Evolutionary conservation across 139 green algal species (phyloP).

Genomic region (Chlamydomonas applanata): DNA sequence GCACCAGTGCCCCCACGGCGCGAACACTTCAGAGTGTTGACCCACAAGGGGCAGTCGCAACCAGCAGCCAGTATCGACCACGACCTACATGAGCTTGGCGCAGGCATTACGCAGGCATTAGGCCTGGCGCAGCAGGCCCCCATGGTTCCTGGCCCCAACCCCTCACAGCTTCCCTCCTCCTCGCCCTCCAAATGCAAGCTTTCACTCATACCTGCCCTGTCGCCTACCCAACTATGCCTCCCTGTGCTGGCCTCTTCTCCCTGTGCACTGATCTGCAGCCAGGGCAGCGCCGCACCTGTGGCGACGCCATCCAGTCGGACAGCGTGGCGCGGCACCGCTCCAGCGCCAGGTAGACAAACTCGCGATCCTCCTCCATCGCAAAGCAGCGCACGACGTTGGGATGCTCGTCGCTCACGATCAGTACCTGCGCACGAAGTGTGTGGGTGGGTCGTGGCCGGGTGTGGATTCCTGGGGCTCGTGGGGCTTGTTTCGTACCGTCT

Average conservation of each 20-base stretch:
- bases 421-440: conserved; percentile 31
- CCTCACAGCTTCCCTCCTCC: not conserved
- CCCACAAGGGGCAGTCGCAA: too few relatives aligned
- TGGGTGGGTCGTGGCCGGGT: not conserved
- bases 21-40: too few relatives aligned
- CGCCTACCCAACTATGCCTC: too few relatives aligned
- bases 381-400: conserved; percentile 93
- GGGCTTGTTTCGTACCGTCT: too few relatives aligned
- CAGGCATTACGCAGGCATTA: not conserved
- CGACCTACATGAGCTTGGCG: too few relatives aligned
- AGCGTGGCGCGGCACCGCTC: conserved; percentile 74
- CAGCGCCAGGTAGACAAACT: conserved; percentile 98
- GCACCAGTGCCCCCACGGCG: too few relatives aligned
- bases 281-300: not conserved
- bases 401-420: conserved; percentile 94
- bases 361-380: conserved; percentile 93
- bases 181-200: not conserved
- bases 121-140: not conserved
- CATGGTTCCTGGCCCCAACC: not conserved
- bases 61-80: too few relatives aligned
- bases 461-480: too few relatives aligned
- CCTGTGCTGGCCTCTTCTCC: too few relatives aligned
- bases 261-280: not conserved
- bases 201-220: not conserved
- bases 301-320: conserved; percentile 12